Evolutionary conservation across 2,329 filamentous ascomycete species (phyloP).

Genomic region (Cladophialophora bantiana): DNA sequence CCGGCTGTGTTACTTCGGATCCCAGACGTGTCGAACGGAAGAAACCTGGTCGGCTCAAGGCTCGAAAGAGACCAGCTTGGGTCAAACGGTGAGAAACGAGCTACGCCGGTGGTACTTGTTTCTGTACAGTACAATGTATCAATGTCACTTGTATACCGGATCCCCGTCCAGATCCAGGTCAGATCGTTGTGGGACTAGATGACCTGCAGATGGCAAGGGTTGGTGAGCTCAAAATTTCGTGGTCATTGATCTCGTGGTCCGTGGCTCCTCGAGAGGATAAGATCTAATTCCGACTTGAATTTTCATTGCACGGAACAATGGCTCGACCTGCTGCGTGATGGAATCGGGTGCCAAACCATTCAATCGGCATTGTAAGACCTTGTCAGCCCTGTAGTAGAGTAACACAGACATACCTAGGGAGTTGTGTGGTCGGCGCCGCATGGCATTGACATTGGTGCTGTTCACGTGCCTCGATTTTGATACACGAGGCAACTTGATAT

Average conservation of each 20-base stretch:
- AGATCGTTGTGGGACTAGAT: constrained; percentile 3
- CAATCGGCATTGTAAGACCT: not conserved
- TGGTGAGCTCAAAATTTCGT: not conserved
- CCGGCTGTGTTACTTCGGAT: constrained; percentile 91
- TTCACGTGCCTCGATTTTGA: constrained; percentile 24
- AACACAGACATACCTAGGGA: constrained; percentile 5
- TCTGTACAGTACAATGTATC: constrained; percentile 42
- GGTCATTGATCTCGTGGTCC: constrained; percentile 8
- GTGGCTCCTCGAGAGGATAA: constrained; percentile 1
- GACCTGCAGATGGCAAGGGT: not conserved
- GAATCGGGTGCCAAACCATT: constrained; percentile 2
- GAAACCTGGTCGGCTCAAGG: constrained; percentile 95
- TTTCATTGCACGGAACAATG: constrained; percentile 7
- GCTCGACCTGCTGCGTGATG: constrained; percentile 13
- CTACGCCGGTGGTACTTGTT: constrained; percentile 30
- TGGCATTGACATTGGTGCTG: not conserved
- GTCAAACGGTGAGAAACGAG: constrained; percentile 73
- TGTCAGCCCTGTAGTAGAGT: constrained; percentile 26
- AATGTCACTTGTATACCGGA: constrained; percentile 38
- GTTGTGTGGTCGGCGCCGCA: not conserved
- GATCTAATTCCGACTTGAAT: constrained; percentile 7
- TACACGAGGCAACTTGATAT: not conserved
- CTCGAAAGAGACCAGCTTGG: constrained; percentile 97
- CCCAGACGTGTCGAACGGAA: constrained; percentile 94
- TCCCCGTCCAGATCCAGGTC: constrained; percentile 14